A percentile compares a stretch with the other conserved stretches of the same genome.
These are phyloP conservation scores for Metschnikowia cerradonensis DNA, from an alignment of 805 yeast genomes.

Conservation along the genomic window DNA sequence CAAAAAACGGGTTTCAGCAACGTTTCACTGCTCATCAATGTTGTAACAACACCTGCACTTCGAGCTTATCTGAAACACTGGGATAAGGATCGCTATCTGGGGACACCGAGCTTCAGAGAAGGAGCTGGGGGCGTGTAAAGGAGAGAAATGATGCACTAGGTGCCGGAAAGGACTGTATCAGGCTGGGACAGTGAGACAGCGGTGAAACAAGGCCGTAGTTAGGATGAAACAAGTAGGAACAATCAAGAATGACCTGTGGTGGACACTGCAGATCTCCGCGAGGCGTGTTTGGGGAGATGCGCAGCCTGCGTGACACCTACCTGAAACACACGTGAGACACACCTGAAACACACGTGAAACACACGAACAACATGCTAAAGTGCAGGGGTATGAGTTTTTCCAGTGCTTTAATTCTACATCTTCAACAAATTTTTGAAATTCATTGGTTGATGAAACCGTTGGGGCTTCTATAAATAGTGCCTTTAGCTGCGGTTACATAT, in stretches of 20 bases:
- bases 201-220: neutral
- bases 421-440: no score
- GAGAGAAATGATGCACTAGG: no score
- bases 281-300: neutral
- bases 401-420: no score
- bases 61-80: no score
- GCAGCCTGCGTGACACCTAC: neutral
- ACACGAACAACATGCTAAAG: no score
- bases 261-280: conserved; percentile 2
- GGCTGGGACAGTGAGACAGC: neutral
- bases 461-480: neutral
- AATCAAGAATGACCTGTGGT: neutral
- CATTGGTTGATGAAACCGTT: neutral
- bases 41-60: no score
- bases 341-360: neutral
- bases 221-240: neutral
- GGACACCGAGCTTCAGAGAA: no score
- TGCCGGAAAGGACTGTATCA: neutral
- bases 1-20: no score
- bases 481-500: neutral
- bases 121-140: no score
- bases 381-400: no score
- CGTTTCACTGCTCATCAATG: neutral
- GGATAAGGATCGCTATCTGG: no score
- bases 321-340: neutral